Base-by-base conservation (phyloP, 2,329 filamentous ascomycete genomes). In the Aspergillus brasiliensis region DNA sequence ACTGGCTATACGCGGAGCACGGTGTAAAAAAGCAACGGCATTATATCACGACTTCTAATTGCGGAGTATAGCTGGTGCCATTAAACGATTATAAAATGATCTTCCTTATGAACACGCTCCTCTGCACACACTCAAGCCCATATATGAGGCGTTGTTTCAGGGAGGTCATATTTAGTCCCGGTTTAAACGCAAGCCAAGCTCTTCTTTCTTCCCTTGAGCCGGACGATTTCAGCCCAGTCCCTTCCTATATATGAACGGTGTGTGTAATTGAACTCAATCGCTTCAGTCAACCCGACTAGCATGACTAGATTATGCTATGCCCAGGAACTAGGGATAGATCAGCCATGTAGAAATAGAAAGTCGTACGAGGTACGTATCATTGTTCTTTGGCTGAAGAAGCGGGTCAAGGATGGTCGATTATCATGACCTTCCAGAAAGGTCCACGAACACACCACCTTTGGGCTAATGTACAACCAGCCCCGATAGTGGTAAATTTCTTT, bases 401-500 rank as follows among this genome's bases (percentile, higher is more conserved):
- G 40, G 40, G 40, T 44, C 52, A 55, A 46, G 21, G 21, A 55
- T 55, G 6, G 40, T 44, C 38, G 34, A 52, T 44, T 23, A 25
- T 52, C 51, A 46, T 23, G 52, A 21, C 17, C 27, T 55, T 46
- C 40, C 52, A 55, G 52, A 46, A 49, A 55, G 17, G 42, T 46
- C 38, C 17, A 46, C 52, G 38, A 42, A 55, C 25, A 31, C 46
- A 28, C 25, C 23, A 49, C 46, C 25, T 28, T 10, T 31, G n/a
- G 46, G n/a, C 46, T 49, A 49, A 49, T 49, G 44, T 48, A 25
- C 19, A 44, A 44, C 19, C 40, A 44, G 40, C 40, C 40, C 40
- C 40, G 40, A 44, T 44, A 44, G 40, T 44, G 40, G 40, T 44
- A 21, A 44, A 13, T 23, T 44, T 23, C 21, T 13, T 49, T 49